Evolutionary conservation across 176 grass and related monocot genomes (phyloP).

Genomic region (Carex pumila): DNA sequence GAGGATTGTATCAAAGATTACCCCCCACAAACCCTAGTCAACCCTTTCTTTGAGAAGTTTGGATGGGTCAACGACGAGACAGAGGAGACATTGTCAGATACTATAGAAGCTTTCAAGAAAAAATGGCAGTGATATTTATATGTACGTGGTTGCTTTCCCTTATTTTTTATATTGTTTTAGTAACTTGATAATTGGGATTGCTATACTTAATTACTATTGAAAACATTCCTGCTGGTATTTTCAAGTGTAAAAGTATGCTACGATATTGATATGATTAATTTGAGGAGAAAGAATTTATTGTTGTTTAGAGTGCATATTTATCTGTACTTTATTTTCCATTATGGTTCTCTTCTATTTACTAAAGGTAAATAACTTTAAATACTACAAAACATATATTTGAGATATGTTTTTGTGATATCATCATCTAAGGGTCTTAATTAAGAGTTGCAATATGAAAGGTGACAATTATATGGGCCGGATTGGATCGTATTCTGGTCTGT

Average conservation of each 20-base stretch:
- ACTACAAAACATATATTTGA: no score
- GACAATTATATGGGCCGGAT: no score
- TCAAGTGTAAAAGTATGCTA: neutral
- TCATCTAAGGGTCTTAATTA: no score
- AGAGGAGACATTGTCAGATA: neutral
- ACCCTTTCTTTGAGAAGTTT: slow-evolving; percentile 10
- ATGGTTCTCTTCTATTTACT: no score
- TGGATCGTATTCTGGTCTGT: no score
- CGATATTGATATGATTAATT: neutral
- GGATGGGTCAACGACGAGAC: slow-evolving; percentile 13
- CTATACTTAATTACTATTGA: neutral
- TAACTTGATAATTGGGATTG: neutral
- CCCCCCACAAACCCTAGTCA: neutral
- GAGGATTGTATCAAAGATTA: slow-evolving; percentile 16
- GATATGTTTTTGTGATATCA: no score
- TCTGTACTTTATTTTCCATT: neutral
- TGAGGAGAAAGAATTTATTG: neutral
- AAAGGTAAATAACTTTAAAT: no score
- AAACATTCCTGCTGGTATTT: neutral
- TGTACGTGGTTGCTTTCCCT: neutral
- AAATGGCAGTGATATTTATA: neutral
- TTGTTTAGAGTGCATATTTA: neutral
- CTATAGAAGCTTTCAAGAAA: slow-evolving; percentile 1
- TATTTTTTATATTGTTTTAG: neutral
- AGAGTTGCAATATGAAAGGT: no score